phyloP scores from a whole-genome alignment of 495 filamentous ascomycete species.

The Chlorociboria aeruginascens region DNA sequence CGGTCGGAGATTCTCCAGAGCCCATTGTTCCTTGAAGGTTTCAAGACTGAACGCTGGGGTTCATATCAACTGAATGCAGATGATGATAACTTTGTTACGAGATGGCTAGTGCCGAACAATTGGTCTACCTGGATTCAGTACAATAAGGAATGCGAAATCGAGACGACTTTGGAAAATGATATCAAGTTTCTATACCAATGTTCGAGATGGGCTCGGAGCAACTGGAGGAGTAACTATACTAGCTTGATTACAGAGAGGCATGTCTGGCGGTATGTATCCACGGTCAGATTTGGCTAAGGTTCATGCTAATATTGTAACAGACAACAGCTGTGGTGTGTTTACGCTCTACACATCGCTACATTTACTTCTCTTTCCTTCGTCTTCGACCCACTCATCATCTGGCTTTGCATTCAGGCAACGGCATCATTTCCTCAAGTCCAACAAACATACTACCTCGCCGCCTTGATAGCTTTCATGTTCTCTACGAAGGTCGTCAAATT shows the following conservation, averaged over 20 bases:
- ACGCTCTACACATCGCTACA: constrained; percentile 63
- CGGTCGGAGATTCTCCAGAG: constrained; percentile 70
- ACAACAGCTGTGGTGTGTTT: constrained; percentile 62
- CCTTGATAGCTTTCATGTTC: constrained; percentile 48
- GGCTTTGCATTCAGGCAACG: constrained; percentile 35
- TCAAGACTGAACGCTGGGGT: constrained; percentile 61
- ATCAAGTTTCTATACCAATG: constrained; percentile 66
- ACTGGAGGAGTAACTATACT: constrained; percentile 72
- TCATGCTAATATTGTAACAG: constrained; percentile 25
- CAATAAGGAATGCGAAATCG: constrained; percentile 57
- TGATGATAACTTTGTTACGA: constrained; percentile 76
- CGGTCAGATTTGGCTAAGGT: not conserved
- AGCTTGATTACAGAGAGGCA: constrained; percentile 59
- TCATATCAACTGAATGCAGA: constrained; percentile 67
- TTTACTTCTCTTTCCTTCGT: constrained; percentile 58
- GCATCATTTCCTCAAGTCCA: constrained; percentile 28
- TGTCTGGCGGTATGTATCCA: constrained; percentile 42
- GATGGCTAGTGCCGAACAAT: constrained; percentile 63
- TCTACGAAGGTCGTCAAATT: constrained; percentile 70
- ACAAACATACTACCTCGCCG: constrained; percentile 32
- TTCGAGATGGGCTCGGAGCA: constrained; percentile 69
- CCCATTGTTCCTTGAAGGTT: constrained; percentile 57
- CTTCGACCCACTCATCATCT: constrained; percentile 50
- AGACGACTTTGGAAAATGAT: constrained; percentile 67
- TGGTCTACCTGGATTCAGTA: constrained; percentile 75